Conservation (phyloP, 2,329 filamentous ascomycete genomes). For the Fusarium neocosmosporiellum region DNA sequence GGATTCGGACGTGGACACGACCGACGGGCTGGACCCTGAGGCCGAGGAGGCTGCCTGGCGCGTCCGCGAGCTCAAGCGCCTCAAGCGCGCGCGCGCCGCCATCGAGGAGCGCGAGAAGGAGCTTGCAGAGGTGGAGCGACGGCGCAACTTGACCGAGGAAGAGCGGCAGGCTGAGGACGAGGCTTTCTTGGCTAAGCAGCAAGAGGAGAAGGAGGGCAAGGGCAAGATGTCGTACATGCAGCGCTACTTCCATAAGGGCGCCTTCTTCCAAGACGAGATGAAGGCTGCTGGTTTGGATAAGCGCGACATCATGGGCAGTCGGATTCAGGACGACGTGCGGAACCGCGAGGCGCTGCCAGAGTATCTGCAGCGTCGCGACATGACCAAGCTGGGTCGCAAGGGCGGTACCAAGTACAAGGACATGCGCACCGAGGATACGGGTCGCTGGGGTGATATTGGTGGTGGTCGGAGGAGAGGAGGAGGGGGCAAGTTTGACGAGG, state of each 20-base stretch:
- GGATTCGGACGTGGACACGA: slow-evolving; percentile 85
- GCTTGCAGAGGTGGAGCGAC: slow-evolving; percentile 87
- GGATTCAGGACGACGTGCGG: slow-evolving; percentile 83
- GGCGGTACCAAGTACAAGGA: slow-evolving; percentile 92
- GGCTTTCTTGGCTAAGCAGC: slow-evolving; percentile 79
- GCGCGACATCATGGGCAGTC: slow-evolving; percentile 86
- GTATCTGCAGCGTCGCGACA: slow-evolving; percentile 92
- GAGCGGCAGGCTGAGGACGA: slow-evolving; percentile 89
- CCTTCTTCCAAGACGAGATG: slow-evolving; percentile 89
- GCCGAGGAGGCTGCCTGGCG: slow-evolving; percentile 95
- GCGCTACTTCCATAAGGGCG: slow-evolving; percentile 96
- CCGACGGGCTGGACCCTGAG: slow-evolving; percentile 85
- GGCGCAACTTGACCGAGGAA: slow-evolving; percentile 86
- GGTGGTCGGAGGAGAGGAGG: slow-evolving; percentile 55
- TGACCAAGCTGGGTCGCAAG: slow-evolving; percentile 93
- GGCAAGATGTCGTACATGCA: slow-evolving; percentile 93
- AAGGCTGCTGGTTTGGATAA: slow-evolving; percentile 79
- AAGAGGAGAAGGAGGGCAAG: slow-evolving; percentile 79
- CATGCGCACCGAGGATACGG: slow-evolving; percentile 89
- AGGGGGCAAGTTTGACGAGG: slow-evolving; percentile 54
- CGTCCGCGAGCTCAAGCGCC: slow-evolving; percentile 86
- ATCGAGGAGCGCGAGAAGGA: slow-evolving; percentile 89
- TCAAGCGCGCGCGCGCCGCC: slow-evolving; percentile 86
- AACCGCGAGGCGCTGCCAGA: slow-evolving; percentile 88
- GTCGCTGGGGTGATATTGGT: slow-evolving; percentile 78